Evolutionary conservation across 2,329 filamentous ascomycete genomes (phyloP).

Genomic region (Colletotrichum siamense): DNA sequence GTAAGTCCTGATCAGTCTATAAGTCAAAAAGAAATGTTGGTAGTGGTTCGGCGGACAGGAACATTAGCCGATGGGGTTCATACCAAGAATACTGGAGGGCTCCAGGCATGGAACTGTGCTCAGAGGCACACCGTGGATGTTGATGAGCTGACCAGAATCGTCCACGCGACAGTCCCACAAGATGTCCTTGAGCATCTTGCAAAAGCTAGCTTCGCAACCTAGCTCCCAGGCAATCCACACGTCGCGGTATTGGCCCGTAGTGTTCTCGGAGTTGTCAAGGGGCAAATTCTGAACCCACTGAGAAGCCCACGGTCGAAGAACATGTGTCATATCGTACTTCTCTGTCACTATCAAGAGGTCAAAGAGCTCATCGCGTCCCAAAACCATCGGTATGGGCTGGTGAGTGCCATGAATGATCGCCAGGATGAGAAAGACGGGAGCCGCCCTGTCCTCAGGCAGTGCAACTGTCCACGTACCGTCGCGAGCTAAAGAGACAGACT

Average conservation of each 20-base stretch:
- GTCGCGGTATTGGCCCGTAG: not conserved
- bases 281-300: not conserved
- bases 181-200: not conserved
- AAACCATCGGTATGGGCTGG: not conserved
- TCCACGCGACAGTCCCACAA: not conserved
- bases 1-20: not conserved
- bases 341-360: not conserved
- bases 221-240: not conserved
- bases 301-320: not conserved
- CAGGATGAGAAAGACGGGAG: not conserved
- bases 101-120: not conserved
- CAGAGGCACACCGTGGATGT: not conserved
- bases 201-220: not conserved
- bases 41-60: not conserved
- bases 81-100: not conserved
- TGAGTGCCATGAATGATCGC: not conserved
- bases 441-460: not conserved
- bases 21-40: not conserved
- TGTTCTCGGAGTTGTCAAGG: not conserved
- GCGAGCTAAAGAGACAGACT: not conserved
- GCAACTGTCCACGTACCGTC: not conserved
- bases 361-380: not conserved
- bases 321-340: not conserved
- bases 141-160: not conserved
- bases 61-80: not conserved